Evolutionary conservation across 1,139 yeast genomes (phyloP), one percentile per base, ranked within the genome.

Genomic region (Yamadazyma diddensiae): DNA sequence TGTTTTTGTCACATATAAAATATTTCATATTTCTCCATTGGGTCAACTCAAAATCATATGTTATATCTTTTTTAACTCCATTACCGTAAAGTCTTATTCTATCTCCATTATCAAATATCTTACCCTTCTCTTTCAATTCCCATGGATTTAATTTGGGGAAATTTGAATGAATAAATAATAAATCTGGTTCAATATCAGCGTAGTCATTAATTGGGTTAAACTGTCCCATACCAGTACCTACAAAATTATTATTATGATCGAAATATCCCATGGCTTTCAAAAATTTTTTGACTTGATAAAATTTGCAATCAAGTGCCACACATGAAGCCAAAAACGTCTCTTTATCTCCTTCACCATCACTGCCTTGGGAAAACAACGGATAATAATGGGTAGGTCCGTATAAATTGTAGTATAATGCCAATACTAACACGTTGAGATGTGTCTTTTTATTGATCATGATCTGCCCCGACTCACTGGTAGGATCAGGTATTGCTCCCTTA

Each of bases 301-400:
- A 81, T 2, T 75, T 65, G 31, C 77, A 72, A 6, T 64, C 60
- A 34, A 82, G 58, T 2, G 82, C 85, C 28, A 73, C 72, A 1
- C 94, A 81, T 0, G 92, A 90, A 0, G 95, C 90, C 34, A 84
- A 62, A 50, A 84, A 87, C 0, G 95, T 85, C 52, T 87, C 96
- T 53, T 86, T 87, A 55, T 87, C 95, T 40, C 95, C 95, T 60
- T 85, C 94, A 26, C 96, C 95, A 36, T 80, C 83, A 0, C 85
- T 77, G 10, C 90, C 90, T 58, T 86, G 95, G 1, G 92, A 80
- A 34, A 87, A 73, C 29, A 87, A 68, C n/a, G 94, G 94, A 55
- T 86, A 87, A 52, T 73, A 87, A 59, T 79, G 78, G 12, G 73
- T 70, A 5, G 92, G 94, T 0, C 95, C 95, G 51, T 77, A 82